These are phyloP conservation scores for Nicotiana sylvestris DNA, from an alignment of 257 asterid genomes.

Conservation along the genomic window DNA sequence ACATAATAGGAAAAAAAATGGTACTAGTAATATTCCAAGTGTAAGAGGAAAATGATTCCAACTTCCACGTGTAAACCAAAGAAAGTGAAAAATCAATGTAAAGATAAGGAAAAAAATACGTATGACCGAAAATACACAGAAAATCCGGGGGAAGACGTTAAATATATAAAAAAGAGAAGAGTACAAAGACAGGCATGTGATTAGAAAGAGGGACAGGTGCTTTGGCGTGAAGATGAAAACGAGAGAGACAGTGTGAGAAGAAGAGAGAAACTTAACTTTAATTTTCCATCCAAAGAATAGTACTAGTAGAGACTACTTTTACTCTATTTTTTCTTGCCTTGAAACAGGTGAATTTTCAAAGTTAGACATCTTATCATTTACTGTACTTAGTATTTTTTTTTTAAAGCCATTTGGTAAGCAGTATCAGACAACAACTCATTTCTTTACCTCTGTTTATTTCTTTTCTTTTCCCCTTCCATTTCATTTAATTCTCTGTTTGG, in stretches of 20 bases:
- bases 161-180: neutral
- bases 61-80: constrained; percentile 10
- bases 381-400: no score
- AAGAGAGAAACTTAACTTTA: neutral
- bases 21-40: neutral
- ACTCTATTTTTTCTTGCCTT: constrained; percentile 5
- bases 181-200: constrained; percentile 16
- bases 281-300: neutral
- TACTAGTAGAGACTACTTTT: neutral
- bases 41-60: neutral
- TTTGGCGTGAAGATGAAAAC: constrained; percentile 50
- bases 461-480: constrained; percentile 8
- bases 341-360: constrained; percentile 12
- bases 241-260: constrained; percentile 7
- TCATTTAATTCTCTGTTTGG: constrained; percentile 8
- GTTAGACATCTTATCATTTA: neutral
- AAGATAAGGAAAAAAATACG: neutral
- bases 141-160: neutral
- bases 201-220: constrained; percentile 53
- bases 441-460: neutral
- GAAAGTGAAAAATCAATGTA: neutral
- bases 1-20: neutral
- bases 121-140: neutral
- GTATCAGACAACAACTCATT: constrained; percentile 14
- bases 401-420: constrained; percentile 18